phyloP scores from a whole-genome alignment of 2,329 filamentous ascomycete genomes.

The Rhexocercosporidium sp. region DNA sequence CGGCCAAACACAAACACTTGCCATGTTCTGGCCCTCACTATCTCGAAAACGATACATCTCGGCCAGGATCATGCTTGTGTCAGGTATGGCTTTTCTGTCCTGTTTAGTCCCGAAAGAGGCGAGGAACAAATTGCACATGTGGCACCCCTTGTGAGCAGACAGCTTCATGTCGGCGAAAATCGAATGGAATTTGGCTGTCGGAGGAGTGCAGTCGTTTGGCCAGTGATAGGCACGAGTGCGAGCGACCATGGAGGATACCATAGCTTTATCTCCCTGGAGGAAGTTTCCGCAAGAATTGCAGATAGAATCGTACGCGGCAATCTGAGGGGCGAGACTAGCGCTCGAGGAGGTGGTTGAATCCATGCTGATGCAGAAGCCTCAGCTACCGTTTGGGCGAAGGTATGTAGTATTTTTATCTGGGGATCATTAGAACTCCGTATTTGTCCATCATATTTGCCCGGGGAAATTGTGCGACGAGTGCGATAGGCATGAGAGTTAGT shows the following conservation, averaged over 20 bases:
- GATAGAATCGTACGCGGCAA: neutral
- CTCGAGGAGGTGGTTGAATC: neutral
- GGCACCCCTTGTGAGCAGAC: neutral
- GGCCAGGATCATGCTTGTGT: neutral
- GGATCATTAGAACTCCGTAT: no score
- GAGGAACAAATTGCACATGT: neutral
- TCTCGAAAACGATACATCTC: neutral
- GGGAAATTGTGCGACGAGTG: no score
- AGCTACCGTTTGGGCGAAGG: no score
- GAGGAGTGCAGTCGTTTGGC: neutral
- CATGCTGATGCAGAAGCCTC: neutral
- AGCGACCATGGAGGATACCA: neutral
- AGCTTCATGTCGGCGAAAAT: neutral
- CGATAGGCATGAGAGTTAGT: no score
- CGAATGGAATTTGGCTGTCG: neutral
- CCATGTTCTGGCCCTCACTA: neutral
- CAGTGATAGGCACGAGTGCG: neutral
- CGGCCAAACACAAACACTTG: neutral
- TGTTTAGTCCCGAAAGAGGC: neutral
- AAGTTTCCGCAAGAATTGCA: neutral
- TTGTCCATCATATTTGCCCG: no score
- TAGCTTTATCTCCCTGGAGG: neutral
- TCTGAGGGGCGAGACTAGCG: neutral
- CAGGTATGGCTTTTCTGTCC: neutral
- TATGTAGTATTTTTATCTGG: no score